These are phyloP conservation scores for Cicer bijugum DNA, from an alignment of 306 rosid species.

Conservation along the genomic window DNA sequence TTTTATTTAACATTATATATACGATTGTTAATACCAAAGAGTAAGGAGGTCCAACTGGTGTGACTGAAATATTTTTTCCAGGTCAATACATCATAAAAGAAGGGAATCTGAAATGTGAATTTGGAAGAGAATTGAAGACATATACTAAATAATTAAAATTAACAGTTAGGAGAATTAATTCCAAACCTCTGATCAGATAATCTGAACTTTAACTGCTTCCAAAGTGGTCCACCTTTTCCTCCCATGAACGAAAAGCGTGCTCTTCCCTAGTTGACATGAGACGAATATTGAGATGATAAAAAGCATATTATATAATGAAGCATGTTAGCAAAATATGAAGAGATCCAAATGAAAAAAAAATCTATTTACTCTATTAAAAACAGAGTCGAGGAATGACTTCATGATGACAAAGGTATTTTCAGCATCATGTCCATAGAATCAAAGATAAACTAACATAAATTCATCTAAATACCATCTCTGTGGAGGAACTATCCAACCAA, in stretches of 20 bases:
- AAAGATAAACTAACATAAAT: constrained; percentile 24
- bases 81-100: constrained; percentile 23
- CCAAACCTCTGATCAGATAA: constrained; percentile 79
- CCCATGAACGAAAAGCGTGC: constrained; percentile 99
- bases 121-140: constrained; percentile 33
- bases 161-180: constrained; percentile 29
- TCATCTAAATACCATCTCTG: constrained; percentile 71
- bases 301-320: not conserved
- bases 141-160: constrained; percentile 17
- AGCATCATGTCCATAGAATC: constrained; percentile 10
- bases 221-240: constrained; percentile 87
- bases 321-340: constrained; percentile 20
- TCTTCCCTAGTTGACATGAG: constrained; percentile 62
- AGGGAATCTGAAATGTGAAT: constrained; percentile 24
- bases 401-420: constrained; percentile 28
- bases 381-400: constrained; percentile 18
- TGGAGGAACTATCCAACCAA: constrained; percentile 98
- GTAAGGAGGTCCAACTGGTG: not conserved
- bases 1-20: not conserved
- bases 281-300: constrained; percentile 1
- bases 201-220: constrained; percentile 85
- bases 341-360: constrained; percentile 23
- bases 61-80: constrained; percentile 27
- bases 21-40: not conserved
- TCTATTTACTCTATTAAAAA: not conserved